These are phyloP conservation scores for Penicillium canariense DNA, from an alignment of 495 filamentous ascomycete species.

Conservation along the genomic window DNA sequence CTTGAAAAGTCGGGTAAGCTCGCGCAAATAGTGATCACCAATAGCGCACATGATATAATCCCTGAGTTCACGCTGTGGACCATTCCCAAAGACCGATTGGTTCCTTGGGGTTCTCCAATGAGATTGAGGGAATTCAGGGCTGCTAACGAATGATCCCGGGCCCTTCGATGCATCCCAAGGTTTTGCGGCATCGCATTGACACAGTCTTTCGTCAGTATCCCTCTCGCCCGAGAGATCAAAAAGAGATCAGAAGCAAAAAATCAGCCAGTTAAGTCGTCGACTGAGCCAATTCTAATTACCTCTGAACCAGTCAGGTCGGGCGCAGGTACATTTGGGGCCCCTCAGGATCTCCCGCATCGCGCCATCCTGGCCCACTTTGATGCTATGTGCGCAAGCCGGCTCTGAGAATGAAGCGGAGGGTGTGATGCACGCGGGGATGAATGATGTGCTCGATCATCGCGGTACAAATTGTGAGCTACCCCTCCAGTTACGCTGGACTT, in stretches of 20 bases:
- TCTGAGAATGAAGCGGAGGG: background rate
- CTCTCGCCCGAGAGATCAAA: constrained; percentile 25
- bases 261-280: background rate
- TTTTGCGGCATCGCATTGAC: constrained; percentile 3
- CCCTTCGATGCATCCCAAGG: background rate
- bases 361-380: constrained; percentile 44
- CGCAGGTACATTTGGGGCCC: background rate
- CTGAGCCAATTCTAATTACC: constrained; percentile 1
- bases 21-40: no score
- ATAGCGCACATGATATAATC: no score
- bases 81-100: no score
- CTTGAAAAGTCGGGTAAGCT: no score
- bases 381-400: constrained; percentile 27
- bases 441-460: constrained; percentile 13
- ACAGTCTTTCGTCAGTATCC: background rate
- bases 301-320: constrained; percentile 1
- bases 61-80: no score
- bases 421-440: constrained; percentile 16
- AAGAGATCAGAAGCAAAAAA: background rate
- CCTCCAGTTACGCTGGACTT: constrained; percentile 2
- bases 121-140: no score
- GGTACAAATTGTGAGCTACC: constrained; percentile 4
- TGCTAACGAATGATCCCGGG: no score
- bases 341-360: constrained; percentile 24
- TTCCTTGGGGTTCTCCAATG: no score